Evolutionary conservation across 2,329 filamentous ascomycete genomes (phyloP).

Genomic region (Neopestalotiopsis rosae): DNA sequence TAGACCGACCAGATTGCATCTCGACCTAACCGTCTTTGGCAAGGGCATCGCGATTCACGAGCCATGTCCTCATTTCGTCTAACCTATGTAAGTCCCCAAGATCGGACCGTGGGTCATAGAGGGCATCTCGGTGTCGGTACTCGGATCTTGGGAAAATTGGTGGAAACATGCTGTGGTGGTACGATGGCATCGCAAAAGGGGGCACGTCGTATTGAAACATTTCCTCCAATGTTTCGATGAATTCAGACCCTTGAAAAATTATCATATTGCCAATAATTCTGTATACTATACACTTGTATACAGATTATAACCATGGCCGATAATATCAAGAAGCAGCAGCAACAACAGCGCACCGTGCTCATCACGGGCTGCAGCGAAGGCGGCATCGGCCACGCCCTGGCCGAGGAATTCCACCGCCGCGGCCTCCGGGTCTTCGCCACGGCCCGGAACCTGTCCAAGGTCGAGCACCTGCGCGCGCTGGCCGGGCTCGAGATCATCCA

Average conservation of each 20-base stretch:
- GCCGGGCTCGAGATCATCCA: constrained; percentile 42
- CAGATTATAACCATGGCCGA: too few species aligned
- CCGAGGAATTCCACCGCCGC: constrained; percentile 41
- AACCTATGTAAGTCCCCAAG: neutral
- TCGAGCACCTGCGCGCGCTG: constrained; percentile 34
- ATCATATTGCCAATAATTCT: neutral
- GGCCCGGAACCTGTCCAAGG: constrained; percentile 39
- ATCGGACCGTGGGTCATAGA: neutral
- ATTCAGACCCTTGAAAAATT: neutral
- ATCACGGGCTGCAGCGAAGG: constrained; percentile 44
- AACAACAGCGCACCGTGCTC: constrained; percentile 16
- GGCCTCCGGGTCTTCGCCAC: constrained; percentile 48
- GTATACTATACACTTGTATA: too few species aligned
- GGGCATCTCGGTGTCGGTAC: too few species aligned
- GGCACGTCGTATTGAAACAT: neutral
- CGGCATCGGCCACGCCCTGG: constrained; percentile 46
- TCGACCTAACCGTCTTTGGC: neutral
- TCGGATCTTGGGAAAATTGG: too few species aligned
- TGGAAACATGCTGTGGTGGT: too few species aligned
- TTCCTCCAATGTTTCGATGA: neutral
- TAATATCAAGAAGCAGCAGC: neutral
- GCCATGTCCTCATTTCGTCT: neutral
- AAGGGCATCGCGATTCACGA: neutral
- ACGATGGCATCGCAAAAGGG: neutral
- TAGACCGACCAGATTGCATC: neutral